Percentiles rank a stretch among this genome's conserved stretches.
Conservation (phyloP, 2,329 filamentous ascomycete genomes). For the Fusarium pseudonygamai region DNA sequence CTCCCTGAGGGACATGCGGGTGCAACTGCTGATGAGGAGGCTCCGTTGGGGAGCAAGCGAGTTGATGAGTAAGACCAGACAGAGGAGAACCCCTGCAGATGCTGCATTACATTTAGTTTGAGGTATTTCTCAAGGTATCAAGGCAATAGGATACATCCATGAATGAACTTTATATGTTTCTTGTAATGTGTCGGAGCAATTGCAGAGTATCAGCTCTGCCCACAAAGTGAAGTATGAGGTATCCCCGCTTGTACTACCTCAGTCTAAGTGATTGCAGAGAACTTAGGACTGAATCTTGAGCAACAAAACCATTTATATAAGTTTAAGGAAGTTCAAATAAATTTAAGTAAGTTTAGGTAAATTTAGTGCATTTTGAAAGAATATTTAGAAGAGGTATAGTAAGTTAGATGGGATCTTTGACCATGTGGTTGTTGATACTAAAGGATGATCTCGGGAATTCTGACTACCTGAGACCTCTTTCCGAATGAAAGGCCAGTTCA, state of each 20-base stretch:
- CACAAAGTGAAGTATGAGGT: neutral
- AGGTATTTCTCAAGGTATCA: neutral
- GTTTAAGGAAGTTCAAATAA: neutral
- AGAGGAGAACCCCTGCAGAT: neutral
- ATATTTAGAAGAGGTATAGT: neutral
- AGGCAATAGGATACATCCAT: neutral
- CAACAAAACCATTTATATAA: neutral
- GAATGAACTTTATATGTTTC: neutral
- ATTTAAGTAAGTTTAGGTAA: neutral
- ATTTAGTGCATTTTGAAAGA: neutral
- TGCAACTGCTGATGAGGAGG: constrained; percentile 35
- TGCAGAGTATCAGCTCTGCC: neutral
- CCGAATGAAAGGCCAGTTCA: neutral
- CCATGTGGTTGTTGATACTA: too few species aligned
- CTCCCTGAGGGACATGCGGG: constrained; percentile 51
- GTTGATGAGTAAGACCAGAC: constrained; percentile 18
- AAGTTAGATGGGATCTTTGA: too few species aligned
- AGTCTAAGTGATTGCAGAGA: neutral
- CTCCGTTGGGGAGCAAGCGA: constrained; percentile 27
- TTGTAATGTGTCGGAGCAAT: neutral
- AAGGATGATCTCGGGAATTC: neutral
- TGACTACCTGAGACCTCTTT: neutral
- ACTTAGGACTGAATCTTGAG: too few species aligned
- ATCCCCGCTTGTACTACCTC: neutral
- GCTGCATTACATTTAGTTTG: neutral